Percentiles rank a stretch among this genome's conserved stretches.
These are phyloP conservation scores for Straminergon stramineum DNA, from an alignment of 225 moss, liverwort and hornwort species.

Conservation along the genomic window DNA sequence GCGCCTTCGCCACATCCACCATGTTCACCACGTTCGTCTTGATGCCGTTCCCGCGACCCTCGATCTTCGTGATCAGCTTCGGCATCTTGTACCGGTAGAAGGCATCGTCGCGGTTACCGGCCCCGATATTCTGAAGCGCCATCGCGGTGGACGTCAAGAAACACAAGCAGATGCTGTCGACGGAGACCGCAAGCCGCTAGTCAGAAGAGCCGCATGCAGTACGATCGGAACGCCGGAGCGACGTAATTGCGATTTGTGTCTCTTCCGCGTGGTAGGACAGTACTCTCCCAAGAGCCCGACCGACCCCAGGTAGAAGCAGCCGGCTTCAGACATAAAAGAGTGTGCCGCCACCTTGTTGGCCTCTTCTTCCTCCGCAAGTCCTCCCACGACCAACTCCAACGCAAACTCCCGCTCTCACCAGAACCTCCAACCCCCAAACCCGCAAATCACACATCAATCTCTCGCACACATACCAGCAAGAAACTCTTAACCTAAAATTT, in stretches of 20 bases:
- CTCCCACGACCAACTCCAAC: neutral
- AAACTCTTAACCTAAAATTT: neutral
- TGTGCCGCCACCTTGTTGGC: slow-evolving; percentile 52
- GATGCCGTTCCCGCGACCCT: slow-evolving; percentile 98
- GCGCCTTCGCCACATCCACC: slow-evolving; percentile 97
- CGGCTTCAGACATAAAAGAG: slow-evolving; percentile 85
- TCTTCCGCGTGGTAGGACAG: slow-evolving; percentile 77
- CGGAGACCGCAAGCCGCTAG: slow-evolving; percentile 9
- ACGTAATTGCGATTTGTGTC: slow-evolving; percentile 30
- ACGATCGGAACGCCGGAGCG: slow-evolving; percentile 17
- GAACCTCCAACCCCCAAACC: neutral
- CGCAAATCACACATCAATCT: neutral
- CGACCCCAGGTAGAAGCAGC: slow-evolving; percentile 74
- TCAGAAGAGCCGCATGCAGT: slow-evolving; percentile 73
- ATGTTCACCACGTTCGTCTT: slow-evolving; percentile 99
- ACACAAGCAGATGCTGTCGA: slow-evolving; percentile 17
- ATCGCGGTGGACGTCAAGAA: slow-evolving; percentile 36
- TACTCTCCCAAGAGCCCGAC: slow-evolving; percentile 88
- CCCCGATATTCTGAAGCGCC: slow-evolving; percentile 99
- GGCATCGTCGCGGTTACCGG: slow-evolving; percentile 94
- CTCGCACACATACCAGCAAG: neutral
- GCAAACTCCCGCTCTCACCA: neutral
- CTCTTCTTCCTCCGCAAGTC: slow-evolving; percentile 7
- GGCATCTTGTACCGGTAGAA: slow-evolving; percentile 99
- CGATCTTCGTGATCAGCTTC: slow-evolving; percentile 91